Evolutionary conservation across 352 stramenopile species (phyloP), one percentile per base, ranked within the genome.

Genomic region (Globisporangium uncinulatum): DNA sequence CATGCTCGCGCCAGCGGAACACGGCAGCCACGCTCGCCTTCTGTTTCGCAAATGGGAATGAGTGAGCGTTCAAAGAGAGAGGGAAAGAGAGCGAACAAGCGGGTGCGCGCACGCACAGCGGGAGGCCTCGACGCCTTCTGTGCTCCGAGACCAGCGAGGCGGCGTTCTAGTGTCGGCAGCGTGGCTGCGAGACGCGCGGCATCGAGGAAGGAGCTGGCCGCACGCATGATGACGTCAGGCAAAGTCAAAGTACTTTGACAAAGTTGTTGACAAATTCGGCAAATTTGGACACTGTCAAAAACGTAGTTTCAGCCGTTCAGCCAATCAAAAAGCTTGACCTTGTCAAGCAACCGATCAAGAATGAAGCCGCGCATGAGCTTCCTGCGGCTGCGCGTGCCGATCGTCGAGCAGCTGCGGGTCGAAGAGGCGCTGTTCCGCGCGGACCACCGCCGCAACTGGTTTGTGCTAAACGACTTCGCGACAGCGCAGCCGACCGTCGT

Each of bases 401-500:
- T 95, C 66, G 68, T 87, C 43, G 71, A 90, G 59, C 83, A 94
- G 64, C 78, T 98, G 10, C 74, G 74, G 48, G 71, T 98, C 11
- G 95, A 98, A 71, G 95, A 98, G 71, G 81, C 89, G 46, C 71
- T 98, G 0, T 93, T 98, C 52, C 87, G 93, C 42, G 83, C 94
- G 41, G 89, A 97, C 47, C 79, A 73, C 36, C 41, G 74, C 61
- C 67, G 85, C 39, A 86, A 94, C 66, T 93, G 88, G 75, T 93
- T 91, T 60, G 82, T 91, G 59, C 83, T 76, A 69, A 89, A 94
- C 49, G 75, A 88, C 46, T 63, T 76, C 42, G 42, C 42, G 29
- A 88, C 83, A 60, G 62, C 69, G 44, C 67, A 70, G 20, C 73
- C 84, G 54, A 90, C 87, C 6, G 93, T 98, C 55, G 89, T 98